A percentile compares a stretch with the other conserved stretches of the same genome.
Conservation (phyloP, 1,139 yeast genomes). For the Insectozyma bohioensis region DNA sequence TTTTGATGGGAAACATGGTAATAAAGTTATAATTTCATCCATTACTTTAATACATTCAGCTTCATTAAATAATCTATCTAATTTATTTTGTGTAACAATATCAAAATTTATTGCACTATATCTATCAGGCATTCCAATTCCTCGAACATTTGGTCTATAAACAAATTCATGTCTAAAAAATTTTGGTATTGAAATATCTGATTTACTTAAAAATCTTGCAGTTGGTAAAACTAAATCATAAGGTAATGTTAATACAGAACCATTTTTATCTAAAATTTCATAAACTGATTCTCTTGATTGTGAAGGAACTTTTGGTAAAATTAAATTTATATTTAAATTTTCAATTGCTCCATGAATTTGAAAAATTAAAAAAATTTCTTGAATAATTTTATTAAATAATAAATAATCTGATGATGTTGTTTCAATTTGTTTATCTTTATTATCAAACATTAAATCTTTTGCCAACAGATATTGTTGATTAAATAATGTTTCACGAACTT, state of each 20-base stretch:
- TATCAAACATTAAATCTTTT: conserved; percentile 76
- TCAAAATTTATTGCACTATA: conserved; percentile 87
- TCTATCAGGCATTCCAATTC: conserved; percentile 65
- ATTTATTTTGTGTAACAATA: conserved; percentile 53
- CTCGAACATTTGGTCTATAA: conserved; percentile 59
- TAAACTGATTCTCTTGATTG: conserved; percentile 67
- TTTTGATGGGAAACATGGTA: conserved; percentile 60
- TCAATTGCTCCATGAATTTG: conserved; percentile 85
- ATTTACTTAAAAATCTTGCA: conserved; percentile 77
- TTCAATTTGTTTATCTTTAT: conserved; percentile 16
- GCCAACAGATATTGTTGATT: conserved; percentile 82
- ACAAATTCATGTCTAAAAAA: conserved; percentile 78
- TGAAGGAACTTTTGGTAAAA: conserved; percentile 80
- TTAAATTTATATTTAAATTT: conserved; percentile 47
- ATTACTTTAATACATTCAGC: conserved; percentile 85
- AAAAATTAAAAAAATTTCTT: conserved; percentile 60
- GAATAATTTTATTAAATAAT: conserved; percentile 50
- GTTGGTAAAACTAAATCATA: conserved; percentile 87
- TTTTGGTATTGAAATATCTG: conserved; percentile 55
- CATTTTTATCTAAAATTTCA: conserved; percentile 80
- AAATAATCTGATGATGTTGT: conserved; percentile 35
- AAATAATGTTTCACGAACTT: conserved; percentile 82
- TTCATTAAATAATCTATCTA: conserved; percentile 53
- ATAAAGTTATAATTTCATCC: conserved; percentile 63
- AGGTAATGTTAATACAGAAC: conserved; percentile 83